Conservation (phyloP, 768 basidiomycete species). For the Suillus placidus region DNA sequence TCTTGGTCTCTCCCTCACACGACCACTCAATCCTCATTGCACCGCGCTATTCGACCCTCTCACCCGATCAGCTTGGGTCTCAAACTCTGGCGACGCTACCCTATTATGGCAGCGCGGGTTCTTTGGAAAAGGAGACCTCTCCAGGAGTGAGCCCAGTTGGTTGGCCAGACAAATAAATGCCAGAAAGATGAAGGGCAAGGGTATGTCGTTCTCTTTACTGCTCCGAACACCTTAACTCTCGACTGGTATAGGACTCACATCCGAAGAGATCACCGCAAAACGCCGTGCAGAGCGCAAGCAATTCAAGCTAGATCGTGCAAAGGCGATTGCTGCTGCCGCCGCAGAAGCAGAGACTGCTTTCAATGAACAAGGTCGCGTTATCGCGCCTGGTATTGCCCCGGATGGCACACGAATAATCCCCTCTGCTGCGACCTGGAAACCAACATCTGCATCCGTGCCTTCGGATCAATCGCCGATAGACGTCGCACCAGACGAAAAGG, state of each 20-base stretch:
- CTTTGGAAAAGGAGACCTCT: slow-evolving; percentile 96
- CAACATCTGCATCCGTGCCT: slow-evolving; percentile 34
- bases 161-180: slow-evolving; percentile 74
- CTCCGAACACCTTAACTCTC: background rate
- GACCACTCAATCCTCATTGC: slow-evolving; percentile 71
- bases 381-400: slow-evolving; percentile 59
- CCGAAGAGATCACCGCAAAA: slow-evolving; percentile 89
- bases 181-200: slow-evolving; percentile 53
- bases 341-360: slow-evolving; percentile 81
- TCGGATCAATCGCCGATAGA: slow-evolving; percentile 24
- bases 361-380: slow-evolving; percentile 64
- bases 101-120: slow-evolving; percentile 89
- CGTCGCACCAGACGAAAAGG: slow-evolving; percentile 37
- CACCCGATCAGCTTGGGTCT: slow-evolving; percentile 90
- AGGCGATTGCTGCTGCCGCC: slow-evolving; percentile 80
- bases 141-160: slow-evolving; percentile 96
- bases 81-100: slow-evolving; percentile 59
- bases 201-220: slow-evolving; percentile 37
- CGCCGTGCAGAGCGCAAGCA: slow-evolving; percentile 87
- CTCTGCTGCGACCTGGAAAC: slow-evolving; percentile 82
- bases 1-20: slow-evolving; percentile 59
- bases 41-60: slow-evolving; percentile 75
- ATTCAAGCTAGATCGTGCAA: slow-evolving; percentile 91
- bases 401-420: slow-evolving; percentile 55
- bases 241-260: slow-evolving; percentile 62